phyloP scores from a whole-genome alignment of 1,284 basidiomycete genomes.

The Ceraceosorus guamensis region DNA sequence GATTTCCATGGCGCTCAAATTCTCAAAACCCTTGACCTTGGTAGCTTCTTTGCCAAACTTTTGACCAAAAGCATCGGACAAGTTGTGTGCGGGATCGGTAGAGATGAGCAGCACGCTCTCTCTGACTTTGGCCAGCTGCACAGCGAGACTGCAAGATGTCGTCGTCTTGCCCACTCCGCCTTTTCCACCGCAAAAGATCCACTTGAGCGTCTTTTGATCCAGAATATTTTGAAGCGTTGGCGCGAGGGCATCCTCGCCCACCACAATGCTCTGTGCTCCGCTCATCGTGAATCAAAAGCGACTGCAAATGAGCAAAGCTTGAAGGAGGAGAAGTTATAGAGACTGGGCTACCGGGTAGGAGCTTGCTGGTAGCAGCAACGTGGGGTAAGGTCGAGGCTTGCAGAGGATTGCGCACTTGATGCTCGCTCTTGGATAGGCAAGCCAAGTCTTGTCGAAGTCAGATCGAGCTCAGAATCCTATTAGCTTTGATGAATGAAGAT shows the following conservation, averaged over 20 bases:
- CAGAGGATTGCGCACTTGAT: too few species aligned
- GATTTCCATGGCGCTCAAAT: slow-evolving; percentile 98
- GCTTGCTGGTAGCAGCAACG: too few species aligned
- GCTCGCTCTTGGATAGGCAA: too few species aligned
- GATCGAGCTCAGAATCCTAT: too few species aligned
- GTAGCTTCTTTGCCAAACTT: slow-evolving; percentile 99
- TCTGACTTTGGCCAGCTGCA: slow-evolving; percentile 42
- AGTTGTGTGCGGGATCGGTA: slow-evolving; percentile 96
- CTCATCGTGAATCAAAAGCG: too few species aligned
- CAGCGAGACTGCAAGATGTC: slow-evolving; percentile 44
- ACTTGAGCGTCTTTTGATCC: slow-evolving; percentile 46
- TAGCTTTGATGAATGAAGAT: too few species aligned
- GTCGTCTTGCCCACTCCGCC: slow-evolving; percentile 48
- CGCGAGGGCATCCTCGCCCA: slow-evolving; percentile 3
- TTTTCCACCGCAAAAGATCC: slow-evolving; percentile 49
- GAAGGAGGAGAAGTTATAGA: too few species aligned
- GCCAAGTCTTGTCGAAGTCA: too few species aligned
- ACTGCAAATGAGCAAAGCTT: too few species aligned
- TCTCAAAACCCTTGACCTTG: slow-evolving; percentile 96
- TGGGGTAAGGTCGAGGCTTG: too few species aligned
- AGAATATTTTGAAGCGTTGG: slow-evolving; percentile 45
- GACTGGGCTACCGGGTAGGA: too few species aligned
- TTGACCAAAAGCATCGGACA: slow-evolving; percentile 96
- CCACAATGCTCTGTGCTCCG: slow-evolving; percentile 1
- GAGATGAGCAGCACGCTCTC: slow-evolving; percentile 54